These are phyloP conservation scores for Neurospora sp. DNA, from an alignment of 495 filamentous ascomycete species.

Conservation along the genomic window DNA sequence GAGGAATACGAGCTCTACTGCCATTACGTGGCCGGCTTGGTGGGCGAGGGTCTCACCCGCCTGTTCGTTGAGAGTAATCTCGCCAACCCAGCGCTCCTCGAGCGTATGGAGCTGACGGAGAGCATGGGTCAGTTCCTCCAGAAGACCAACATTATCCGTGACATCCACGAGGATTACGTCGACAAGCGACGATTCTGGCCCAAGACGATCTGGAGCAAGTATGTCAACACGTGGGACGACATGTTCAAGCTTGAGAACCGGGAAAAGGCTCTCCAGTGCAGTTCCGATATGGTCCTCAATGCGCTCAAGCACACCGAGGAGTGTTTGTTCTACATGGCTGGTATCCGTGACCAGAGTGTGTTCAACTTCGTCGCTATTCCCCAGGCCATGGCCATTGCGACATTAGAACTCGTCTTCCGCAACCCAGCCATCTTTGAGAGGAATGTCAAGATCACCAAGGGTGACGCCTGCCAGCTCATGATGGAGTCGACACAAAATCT, in stretches of 20 bases:
- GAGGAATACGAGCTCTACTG: slow-evolving; percentile 92
- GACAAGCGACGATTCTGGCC: slow-evolving; percentile 90
- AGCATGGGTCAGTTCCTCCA: slow-evolving; percentile 96
- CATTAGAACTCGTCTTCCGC: slow-evolving; percentile 81
- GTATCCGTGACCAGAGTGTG: slow-evolving; percentile 91
- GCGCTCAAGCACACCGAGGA: slow-evolving; percentile 82
- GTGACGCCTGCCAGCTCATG: slow-evolving; percentile 87
- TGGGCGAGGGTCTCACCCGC: slow-evolving; percentile 85
- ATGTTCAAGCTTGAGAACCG: slow-evolving; percentile 74
- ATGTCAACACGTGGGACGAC: slow-evolving; percentile 82
- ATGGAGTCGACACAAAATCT: slow-evolving; percentile 85
- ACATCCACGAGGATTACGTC: slow-evolving; percentile 79
- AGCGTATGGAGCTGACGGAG: slow-evolving; percentile 72
- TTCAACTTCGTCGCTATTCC: slow-evolving; percentile 99
- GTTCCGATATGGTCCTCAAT: slow-evolving; percentile 89
- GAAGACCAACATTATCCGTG: slow-evolving; percentile 97
- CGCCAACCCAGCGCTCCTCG: slow-evolving; percentile 73
- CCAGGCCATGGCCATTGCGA: slow-evolving; percentile 97
- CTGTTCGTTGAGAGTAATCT: slow-evolving; percentile 83
- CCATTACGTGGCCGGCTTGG: slow-evolving; percentile 93
- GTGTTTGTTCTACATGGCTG: slow-evolving; percentile 95
- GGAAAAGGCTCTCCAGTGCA: slow-evolving; percentile 74
- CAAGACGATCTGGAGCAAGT: slow-evolving; percentile 89
- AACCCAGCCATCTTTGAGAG: slow-evolving; percentile 80
- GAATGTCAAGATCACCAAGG: slow-evolving; percentile 95